These are phyloP conservation scores for Phanerochaete sordida DNA, from an alignment of 768 basidiomycete genomes.

Conservation along the genomic window DNA sequence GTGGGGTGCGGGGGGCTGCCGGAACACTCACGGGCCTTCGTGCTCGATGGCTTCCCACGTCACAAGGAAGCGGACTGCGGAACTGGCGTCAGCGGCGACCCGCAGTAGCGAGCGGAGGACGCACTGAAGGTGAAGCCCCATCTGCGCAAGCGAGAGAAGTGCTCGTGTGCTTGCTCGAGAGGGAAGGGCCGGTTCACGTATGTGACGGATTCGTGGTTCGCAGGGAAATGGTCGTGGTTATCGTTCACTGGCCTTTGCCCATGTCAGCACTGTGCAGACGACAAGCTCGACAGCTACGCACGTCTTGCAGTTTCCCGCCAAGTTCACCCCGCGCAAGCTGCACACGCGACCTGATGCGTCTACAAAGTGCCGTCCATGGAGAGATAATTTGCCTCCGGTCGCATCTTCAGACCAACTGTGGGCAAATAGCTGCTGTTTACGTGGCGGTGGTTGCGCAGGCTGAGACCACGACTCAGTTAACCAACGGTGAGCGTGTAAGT, in stretches of 20 bases:
- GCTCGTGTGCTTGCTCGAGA: slow-evolving; percentile 81
- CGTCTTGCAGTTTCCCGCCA: slow-evolving; percentile 84
- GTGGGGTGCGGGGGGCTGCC: background rate
- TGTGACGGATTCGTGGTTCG: slow-evolving; percentile 58
- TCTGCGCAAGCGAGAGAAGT: slow-evolving; percentile 72
- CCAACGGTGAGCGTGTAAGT: background rate
- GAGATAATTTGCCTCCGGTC: slow-evolving; percentile 52
- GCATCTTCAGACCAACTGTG: slow-evolving; percentile 67
- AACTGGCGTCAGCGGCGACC: background rate
- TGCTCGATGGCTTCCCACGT: slow-evolving; percentile 99
- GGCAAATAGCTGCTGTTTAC: slow-evolving; percentile 41
- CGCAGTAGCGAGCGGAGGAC: slow-evolving; percentile 25
- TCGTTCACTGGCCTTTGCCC: slow-evolving; percentile 60
- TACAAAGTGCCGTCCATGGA: slow-evolving; percentile 77
- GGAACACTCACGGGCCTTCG: slow-evolving; percentile 71
- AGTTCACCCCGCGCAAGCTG: slow-evolving; percentile 78
- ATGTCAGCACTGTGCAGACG: background rate
- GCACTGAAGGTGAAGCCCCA: slow-evolving; percentile 88
- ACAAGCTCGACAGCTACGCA: slow-evolving; percentile 32
- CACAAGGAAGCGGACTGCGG: slow-evolving; percentile 80
- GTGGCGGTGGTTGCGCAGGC: background rate
- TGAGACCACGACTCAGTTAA: background rate
- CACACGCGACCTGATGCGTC: slow-evolving; percentile 81
- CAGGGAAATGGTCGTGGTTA: slow-evolving; percentile 65
- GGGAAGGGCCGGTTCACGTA: slow-evolving; percentile 94